These are phyloP conservation scores for Cynara cardunculus DNA, from an alignment of 129 eudicot genomes.

Conservation along the genomic window DNA sequence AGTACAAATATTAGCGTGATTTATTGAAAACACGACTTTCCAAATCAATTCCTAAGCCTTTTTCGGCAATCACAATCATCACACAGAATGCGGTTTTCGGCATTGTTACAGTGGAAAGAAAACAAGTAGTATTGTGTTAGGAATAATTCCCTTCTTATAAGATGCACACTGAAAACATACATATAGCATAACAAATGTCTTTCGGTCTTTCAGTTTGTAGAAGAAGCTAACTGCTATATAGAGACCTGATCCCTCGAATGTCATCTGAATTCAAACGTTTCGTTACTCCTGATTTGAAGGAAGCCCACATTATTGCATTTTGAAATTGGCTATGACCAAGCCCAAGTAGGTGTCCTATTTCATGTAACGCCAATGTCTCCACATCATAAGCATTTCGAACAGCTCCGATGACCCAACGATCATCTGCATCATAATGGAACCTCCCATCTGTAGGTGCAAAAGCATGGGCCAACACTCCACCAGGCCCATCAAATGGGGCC, in stretches of 20 bases:
- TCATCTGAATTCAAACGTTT: conserved; percentile 31
- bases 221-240: conserved; percentile 16
- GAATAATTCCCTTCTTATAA: neutral
- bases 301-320: conserved; percentile 28
- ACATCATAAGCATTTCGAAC: conserved; percentile 22
- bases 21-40: neutral
- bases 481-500: conserved; percentile 35
- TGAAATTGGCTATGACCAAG: conserved; percentile 29
- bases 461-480: conserved; percentile 39
- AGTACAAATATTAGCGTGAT: neutral
- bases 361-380: conserved; percentile 30
- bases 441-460: conserved; percentile 36
- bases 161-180: neutral
- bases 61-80: neutral
- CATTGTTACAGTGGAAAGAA: neutral
- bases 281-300: conserved; percentile 10
- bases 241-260: conserved; percentile 28
- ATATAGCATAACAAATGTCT: neutral
- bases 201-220: neutral
- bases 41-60: neutral
- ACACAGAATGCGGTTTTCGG: neutral
- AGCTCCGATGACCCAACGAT: conserved; percentile 23
- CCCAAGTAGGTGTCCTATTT: conserved; percentile 34
- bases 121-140: neutral
- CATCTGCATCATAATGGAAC: conserved; percentile 25